These are phyloP conservation scores for Beta lomatogona DNA, from an alignment of 179 eudicot genomes.

Conservation along the genomic window DNA sequence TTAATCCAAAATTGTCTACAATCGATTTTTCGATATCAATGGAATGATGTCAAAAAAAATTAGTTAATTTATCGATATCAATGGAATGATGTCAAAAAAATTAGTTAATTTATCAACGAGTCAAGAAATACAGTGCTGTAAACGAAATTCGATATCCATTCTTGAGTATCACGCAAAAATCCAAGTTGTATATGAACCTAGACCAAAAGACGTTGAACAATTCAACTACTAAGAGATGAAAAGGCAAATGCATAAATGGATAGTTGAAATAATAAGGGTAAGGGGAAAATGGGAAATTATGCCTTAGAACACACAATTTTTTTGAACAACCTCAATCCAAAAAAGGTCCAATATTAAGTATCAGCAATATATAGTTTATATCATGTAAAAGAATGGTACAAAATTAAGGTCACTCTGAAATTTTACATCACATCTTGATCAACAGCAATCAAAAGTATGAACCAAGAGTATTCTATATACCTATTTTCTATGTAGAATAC, in stretches of 20 bases:
- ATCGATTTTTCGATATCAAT: too few relatives aligned
- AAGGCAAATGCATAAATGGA: not conserved
- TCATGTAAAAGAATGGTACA: slow-evolving; percentile 34
- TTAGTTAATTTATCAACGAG: too few relatives aligned
- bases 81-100: too few relatives aligned
- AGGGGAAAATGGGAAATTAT: not conserved
- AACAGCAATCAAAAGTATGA: slow-evolving; percentile 9
- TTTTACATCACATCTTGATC: slow-evolving; percentile 20
- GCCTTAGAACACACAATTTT: not conserved
- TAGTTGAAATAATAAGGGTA: not conserved
- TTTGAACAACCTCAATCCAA: not conserved
- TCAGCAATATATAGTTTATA: not conserved
- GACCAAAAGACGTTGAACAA: too few relatives aligned
- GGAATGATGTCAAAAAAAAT: too few relatives aligned
- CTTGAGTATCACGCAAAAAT: too few relatives aligned
- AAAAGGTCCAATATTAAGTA: not conserved
- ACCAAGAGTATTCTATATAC: slow-evolving; percentile 24
- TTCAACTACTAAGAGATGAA: not conserved
- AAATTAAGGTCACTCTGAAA: slow-evolving; percentile 17
- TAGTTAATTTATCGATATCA: too few relatives aligned
- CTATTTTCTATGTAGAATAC: slow-evolving; percentile 23
- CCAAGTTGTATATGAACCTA: too few relatives aligned
- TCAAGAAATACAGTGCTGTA: too few relatives aligned
- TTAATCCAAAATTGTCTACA: not conserved
- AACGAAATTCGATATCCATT: too few relatives aligned